Conservation (phyloP, 768 basidiomycete species). For the Dacryopinax primogenitus region DNA sequence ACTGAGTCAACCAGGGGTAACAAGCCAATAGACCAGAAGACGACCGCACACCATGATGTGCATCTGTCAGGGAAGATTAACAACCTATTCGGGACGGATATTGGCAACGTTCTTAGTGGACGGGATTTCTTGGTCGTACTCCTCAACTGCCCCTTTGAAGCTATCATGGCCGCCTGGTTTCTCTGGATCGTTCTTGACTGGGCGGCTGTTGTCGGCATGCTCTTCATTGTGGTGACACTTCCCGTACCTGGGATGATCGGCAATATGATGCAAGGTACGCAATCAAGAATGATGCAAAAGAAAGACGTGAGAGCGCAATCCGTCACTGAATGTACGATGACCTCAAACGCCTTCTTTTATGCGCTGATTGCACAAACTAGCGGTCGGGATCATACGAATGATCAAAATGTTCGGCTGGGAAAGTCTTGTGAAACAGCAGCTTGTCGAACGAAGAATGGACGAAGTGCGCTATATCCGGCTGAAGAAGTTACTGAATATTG, state of each 20-base stretch:
- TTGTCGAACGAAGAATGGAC: constrained; percentile 45
- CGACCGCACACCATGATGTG: constrained; percentile 12
- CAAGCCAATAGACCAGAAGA: constrained; percentile 15
- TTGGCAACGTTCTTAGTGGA: constrained; percentile 31
- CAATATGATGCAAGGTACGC: constrained; percentile 36
- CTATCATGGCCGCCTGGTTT: constrained; percentile 32
- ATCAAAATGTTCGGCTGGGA: constrained; percentile 54
- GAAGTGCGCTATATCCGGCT: constrained; percentile 47
- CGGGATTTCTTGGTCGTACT: constrained; percentile 29
- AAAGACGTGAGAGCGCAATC: constrained; percentile 48
- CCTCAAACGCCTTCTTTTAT: neutral
- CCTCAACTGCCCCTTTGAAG: constrained; percentile 32
- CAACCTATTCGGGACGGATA: constrained; percentile 59
- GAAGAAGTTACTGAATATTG: constrained; percentile 38
- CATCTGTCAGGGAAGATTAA: constrained; percentile 65
- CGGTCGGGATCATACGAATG: constrained; percentile 48
- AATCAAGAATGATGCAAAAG: constrained; percentile 41
- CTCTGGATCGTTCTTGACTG: constrained; percentile 40
- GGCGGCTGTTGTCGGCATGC: constrained; percentile 48
- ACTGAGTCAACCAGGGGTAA: constrained; percentile 24
- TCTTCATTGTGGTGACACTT: constrained; percentile 38
- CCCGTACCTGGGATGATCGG: constrained; percentile 48
- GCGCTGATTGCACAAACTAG: constrained; percentile 23
- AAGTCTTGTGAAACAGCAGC: constrained; percentile 36
- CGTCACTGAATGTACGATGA: constrained; percentile 44